Percentiles rank a stretch among this genome's conserved stretches.
Evolutionary conservation across 2,329 filamentous ascomycete species (phyloP).

Genomic region (Diaporthe velutina): DNA sequence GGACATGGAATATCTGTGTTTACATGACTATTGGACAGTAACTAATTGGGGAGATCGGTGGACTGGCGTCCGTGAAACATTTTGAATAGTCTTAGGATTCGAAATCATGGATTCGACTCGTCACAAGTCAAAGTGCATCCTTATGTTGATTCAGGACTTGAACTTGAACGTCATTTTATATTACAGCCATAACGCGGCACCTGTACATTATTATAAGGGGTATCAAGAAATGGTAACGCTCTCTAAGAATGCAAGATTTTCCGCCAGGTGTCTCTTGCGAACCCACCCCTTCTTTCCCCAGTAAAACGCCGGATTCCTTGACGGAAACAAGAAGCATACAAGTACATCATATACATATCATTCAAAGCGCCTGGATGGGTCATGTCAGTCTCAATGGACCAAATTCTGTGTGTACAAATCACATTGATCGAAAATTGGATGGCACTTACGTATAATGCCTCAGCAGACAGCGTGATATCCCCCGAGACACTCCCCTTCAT

Average conservation of each 20-base stretch:
- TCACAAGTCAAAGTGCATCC: too few relatives aligned
- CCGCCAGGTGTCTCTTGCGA: too few relatives aligned
- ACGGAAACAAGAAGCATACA: not conserved
- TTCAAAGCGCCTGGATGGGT: not conserved
- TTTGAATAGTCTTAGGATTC: too few relatives aligned
- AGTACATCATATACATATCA: not conserved
- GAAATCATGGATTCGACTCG: too few relatives aligned
- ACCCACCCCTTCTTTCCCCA: too few relatives aligned
- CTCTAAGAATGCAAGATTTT: not conserved
- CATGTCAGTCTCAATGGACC: not conserved
- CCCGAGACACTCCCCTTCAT: slow-evolving; percentile 36
- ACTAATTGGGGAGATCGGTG: too few relatives aligned
- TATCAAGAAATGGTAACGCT: slow-evolving; percentile 11
- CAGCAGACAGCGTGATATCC: slow-evolving; percentile 36
- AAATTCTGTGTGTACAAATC: not conserved
- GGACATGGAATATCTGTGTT: not conserved
- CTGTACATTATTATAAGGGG: not conserved
- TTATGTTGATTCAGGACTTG: too few relatives aligned
- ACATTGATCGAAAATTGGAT: too few relatives aligned
- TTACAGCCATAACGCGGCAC: not conserved
- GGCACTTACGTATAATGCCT: slow-evolving; percentile 37
- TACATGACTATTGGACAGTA: too few relatives aligned
- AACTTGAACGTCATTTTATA: too few relatives aligned
- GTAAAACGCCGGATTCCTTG: not conserved
- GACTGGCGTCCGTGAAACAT: too few relatives aligned